phyloP scores from a whole-genome alignment of 768 basidiomycete genomes.

The Lentinula aciculospora region DNA sequence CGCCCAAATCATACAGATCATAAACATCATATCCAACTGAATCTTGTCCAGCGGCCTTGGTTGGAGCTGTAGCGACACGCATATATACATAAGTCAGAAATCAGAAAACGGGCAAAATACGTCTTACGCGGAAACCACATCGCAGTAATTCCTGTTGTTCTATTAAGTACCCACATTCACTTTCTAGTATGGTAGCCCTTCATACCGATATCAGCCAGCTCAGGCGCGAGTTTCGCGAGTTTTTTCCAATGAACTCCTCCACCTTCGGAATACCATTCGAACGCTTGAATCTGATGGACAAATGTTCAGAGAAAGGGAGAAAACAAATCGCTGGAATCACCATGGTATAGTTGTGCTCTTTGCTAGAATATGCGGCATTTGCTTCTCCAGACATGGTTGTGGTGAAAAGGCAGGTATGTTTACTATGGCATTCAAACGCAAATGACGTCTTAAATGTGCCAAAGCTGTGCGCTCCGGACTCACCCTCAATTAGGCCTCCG shows the following conservation, averaged over 20 bases:
- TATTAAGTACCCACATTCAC: too few relatives aligned
- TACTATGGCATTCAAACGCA: too few relatives aligned
- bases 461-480: too few relatives aligned
- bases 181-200: too few relatives aligned
- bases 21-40: slow-evolving; percentile 20
- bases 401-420: not conserved
- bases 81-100: not conserved
- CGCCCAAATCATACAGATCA: slow-evolving; percentile 54
- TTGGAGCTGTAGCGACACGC: slow-evolving; percentile 14
- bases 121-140: slow-evolving; percentile 20
- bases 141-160: slow-evolving; percentile 5
- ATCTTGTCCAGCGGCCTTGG: slow-evolving; percentile 18
- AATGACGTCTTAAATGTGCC: too few relatives aligned
- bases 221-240: slow-evolving; percentile 10
- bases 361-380: slow-evolving; percentile 15
- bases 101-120: not conserved
- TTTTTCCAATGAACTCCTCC: slow-evolving; percentile 18
- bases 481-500: too few relatives aligned
- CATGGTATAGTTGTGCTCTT: slow-evolving; percentile 17
- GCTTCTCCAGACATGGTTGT: slow-evolving; percentile 15
- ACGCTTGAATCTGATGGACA: slow-evolving; percentile 14
- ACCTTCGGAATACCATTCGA: slow-evolving; percentile 19
- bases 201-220: slow-evolving; percentile 15
- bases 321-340: not conserved
- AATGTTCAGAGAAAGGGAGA: not conserved